A percentile compares a stretch with the other conserved stretches of the same genome.
phyloP scores from a whole-genome alignment of 139 green algal species.

The Chlorokybus atmophyticus region DNA sequence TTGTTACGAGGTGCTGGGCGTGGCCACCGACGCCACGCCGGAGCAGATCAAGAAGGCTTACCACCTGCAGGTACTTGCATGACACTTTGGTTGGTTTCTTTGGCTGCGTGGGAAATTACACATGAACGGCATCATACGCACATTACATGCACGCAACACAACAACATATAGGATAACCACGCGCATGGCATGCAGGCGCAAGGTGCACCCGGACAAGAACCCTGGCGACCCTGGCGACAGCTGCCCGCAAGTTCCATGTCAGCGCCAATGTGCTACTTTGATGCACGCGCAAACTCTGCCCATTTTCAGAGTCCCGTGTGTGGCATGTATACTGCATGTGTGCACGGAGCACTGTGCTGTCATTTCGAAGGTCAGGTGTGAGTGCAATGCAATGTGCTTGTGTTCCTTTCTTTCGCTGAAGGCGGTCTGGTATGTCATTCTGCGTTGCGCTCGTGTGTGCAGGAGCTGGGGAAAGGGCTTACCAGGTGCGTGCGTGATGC shows the following conservation, averaged over 20 bases:
- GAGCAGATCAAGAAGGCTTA: slow-evolving; percentile 75
- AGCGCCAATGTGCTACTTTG: no score
- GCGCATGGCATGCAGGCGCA: slow-evolving; percentile 12
- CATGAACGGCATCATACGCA: neutral
- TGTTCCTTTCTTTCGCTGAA: no score
- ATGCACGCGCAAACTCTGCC: no score
- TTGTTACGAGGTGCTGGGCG: slow-evolving; percentile 60
- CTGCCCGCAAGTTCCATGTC: slow-evolving; percentile 77
- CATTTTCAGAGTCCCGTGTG: no score
- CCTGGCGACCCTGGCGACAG: slow-evolving; percentile 52
- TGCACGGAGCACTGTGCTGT: no score
- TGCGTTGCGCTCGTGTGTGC: no score
- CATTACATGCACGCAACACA: neutral
- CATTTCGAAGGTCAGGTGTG: no score
- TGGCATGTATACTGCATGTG: no score
- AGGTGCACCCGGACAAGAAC: slow-evolving; percentile 81
- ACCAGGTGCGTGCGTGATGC: no score
- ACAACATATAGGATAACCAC: no score
- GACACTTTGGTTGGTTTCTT: neutral
- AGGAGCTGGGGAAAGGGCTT: slow-evolving; percentile 26
- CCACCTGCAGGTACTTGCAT: slow-evolving; percentile 58
- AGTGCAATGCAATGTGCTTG: no score
- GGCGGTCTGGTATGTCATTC: no score
- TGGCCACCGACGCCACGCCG: slow-evolving; percentile 39
- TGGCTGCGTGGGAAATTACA: neutral